Conservation (phyloP, 2,329 filamentous ascomycete genomes). For the Xylaria sp. region DNA sequence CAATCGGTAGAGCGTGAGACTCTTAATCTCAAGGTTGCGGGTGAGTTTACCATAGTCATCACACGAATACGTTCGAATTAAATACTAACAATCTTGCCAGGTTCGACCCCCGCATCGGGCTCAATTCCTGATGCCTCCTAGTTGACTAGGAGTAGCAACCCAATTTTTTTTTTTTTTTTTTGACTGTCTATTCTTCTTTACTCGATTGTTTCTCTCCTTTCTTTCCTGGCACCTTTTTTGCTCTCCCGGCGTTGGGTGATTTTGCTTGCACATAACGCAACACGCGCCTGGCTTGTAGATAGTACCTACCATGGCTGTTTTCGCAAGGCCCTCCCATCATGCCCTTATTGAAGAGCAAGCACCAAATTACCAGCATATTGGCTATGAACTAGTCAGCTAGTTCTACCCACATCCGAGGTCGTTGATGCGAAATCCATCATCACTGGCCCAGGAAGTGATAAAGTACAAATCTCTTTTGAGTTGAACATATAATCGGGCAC, state of each 20-base stretch:
- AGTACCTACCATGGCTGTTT: background rate
- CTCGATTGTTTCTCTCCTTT: background rate
- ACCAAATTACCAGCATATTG: background rate
- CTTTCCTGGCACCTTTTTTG: background rate
- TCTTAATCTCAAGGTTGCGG: conserved; percentile 61
- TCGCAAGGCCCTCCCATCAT: background rate
- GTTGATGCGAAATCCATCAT: background rate
- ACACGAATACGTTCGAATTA: background rate
- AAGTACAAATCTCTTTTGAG: background rate
- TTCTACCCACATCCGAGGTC: background rate
- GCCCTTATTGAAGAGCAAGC: background rate
- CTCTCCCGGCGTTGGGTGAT: background rate
- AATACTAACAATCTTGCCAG: background rate
- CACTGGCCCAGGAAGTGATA: background rate
- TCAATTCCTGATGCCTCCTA: conserved; percentile 35
- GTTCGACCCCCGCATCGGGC: conserved; percentile 39
- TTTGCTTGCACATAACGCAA: background rate
- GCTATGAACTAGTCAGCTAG: background rate
- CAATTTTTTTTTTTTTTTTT: conserved; percentile 11
- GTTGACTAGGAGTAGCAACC: conserved; percentile 26
- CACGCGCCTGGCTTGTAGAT: too few species aligned
- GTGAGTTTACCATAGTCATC: conserved; percentile 29
- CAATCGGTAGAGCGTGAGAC: conserved; percentile 80
- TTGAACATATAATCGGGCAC: background rate
- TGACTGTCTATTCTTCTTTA: background rate